Conservation (phyloP, 2,329 filamentous ascomycete genomes). For the Ophiostoma triangulosporum region DNA sequence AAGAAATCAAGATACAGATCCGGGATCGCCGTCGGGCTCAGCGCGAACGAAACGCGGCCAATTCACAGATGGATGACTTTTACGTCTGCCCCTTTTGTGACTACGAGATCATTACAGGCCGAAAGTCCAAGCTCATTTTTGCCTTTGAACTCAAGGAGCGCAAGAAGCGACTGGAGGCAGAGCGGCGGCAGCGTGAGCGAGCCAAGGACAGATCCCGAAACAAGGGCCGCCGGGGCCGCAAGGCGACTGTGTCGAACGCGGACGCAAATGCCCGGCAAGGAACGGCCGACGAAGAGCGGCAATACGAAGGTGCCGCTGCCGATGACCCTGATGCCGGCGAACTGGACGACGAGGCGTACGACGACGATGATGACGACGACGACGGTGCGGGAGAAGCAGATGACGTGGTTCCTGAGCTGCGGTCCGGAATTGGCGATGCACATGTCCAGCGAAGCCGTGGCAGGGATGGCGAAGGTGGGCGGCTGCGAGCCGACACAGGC, state of each 20-base stretch:
- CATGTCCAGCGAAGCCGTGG: neutral
- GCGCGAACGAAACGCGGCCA: constrained; percentile 60
- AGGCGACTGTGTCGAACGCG: constrained; percentile 45
- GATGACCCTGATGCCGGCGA: neutral
- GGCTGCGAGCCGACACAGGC: neutral
- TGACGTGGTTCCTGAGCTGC: constrained; percentile 4
- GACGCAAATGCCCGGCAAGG: neutral
- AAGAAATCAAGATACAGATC: constrained; percentile 42
- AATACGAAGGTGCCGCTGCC: neutral
- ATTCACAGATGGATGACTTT: constrained; percentile 61
- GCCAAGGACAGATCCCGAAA: constrained; percentile 72
- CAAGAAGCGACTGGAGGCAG: constrained; percentile 66
- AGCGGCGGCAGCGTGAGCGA: constrained; percentile 63
- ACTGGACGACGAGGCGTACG: neutral
- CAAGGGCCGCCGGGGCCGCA: constrained; percentile 82
- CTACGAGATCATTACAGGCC: constrained; percentile 91
- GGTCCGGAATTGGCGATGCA: neutral
- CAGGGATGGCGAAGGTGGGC: neutral
- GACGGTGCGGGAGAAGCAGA: constrained; percentile 2
- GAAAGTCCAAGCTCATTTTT: constrained; percentile 68
- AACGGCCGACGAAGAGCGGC: constrained; percentile 18
- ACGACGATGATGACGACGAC: constrained; percentile 11
- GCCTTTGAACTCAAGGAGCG: constrained; percentile 93
- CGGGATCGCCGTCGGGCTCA: constrained; percentile 66
- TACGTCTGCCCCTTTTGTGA: constrained; percentile 99